Evolutionary conservation across 2,329 filamentous ascomycete species (phyloP).

Genomic region (Huntiella decipiens): DNA sequence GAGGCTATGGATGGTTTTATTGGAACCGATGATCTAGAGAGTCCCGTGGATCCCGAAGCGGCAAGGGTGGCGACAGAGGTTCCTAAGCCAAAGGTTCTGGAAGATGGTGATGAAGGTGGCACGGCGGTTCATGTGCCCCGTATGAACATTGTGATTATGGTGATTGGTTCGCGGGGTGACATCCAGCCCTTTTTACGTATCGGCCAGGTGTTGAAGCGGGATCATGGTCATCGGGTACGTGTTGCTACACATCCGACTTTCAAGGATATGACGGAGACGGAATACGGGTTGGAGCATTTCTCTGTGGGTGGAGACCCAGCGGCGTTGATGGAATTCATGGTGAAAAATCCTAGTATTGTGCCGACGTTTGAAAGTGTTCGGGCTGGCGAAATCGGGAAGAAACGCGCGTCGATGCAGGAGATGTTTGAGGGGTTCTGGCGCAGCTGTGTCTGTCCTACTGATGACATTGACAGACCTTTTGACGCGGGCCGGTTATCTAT

Average conservation of each 20-base stretch:
- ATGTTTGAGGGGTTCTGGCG: conserved; percentile 77
- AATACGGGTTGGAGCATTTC: conserved; percentile 61
- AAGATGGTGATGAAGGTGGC: not conserved
- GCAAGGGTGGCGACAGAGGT: conserved; percentile 2
- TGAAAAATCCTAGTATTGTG: conserved; percentile 64
- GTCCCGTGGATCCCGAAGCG: not conserved
- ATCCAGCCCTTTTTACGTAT: conserved; percentile 65
- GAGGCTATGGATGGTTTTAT: not conserved
- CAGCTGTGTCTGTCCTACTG: conserved; percentile 54
- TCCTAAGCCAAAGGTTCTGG: not conserved
- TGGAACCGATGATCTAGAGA: not conserved
- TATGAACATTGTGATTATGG: conserved; percentile 67
- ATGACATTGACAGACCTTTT: conserved; percentile 41
- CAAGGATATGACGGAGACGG: conserved; percentile 49
- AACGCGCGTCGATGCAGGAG: conserved; percentile 52
- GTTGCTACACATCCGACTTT: conserved; percentile 67
- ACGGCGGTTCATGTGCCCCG: conserved; percentile 9
- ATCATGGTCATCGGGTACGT: conserved; percentile 55
- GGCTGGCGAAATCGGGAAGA: conserved; percentile 50
- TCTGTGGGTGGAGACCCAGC: conserved; percentile 61
- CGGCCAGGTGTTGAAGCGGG: conserved; percentile 50
- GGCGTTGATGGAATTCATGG: conserved; percentile 77
- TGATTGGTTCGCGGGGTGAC: conserved; percentile 64
- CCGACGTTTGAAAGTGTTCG: conserved; percentile 54
- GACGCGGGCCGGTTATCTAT: conserved; percentile 48